Conservation (phyloP, 2,329 filamentous ascomycete species). For the Myriosclerotinia scirpicola region DNA sequence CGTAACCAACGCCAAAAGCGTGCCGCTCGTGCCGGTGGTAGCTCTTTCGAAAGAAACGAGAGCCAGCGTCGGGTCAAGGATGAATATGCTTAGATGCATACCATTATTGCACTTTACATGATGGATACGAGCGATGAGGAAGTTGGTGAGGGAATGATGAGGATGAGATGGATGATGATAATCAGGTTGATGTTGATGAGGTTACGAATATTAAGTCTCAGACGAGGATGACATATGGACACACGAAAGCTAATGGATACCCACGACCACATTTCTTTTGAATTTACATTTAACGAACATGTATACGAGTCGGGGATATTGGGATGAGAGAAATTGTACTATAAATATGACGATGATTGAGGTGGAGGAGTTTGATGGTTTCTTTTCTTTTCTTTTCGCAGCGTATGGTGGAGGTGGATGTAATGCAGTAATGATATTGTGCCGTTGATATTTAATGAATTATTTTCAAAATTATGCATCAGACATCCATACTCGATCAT, state of each 20-base stretch:
- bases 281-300: background rate
- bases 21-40: background rate
- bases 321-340: background rate
- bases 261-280: background rate
- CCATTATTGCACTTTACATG: background rate
- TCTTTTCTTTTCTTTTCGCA: background rate
- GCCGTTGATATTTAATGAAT: too few relatives aligned
- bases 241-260: background rate
- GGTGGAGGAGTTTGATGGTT: background rate
- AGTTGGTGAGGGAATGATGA: background rate
- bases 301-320: background rate
- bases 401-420: background rate
- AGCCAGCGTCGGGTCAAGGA: slow-evolving; percentile 20
- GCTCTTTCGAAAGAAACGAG: slow-evolving; percentile 16
- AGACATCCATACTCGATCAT: too few relatives aligned
- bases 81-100: slow-evolving; percentile 20
- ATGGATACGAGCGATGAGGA: background rate
- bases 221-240: background rate
- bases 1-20: slow-evolving; percentile 17
- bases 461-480: too few relatives aligned
- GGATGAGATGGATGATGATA: background rate
- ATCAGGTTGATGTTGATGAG: background rate
- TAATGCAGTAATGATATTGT: background rate
- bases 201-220: background rate
- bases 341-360: background rate